These are phyloP conservation scores for Aegilops speltoides DNA, from an alignment of 176 grass and related monocot species.

Conservation along the genomic window DNA sequence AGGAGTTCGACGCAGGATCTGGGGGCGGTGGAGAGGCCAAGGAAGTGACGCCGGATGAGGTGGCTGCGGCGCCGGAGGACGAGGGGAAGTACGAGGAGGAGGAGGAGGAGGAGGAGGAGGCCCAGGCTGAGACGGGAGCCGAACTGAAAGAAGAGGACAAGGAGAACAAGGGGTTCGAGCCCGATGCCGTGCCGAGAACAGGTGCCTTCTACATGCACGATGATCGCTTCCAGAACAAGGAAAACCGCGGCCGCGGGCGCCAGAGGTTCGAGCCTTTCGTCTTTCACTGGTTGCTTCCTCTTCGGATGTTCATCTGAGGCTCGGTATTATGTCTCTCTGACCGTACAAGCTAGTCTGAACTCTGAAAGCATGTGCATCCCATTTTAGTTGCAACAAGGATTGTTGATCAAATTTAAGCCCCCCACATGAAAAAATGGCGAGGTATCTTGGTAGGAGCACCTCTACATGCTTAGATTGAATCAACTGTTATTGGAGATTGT, in stretches of 20 bases:
- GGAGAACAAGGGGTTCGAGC: conserved; percentile 48
- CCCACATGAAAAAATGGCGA: neutral
- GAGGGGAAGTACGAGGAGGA: conserved; percentile 3
- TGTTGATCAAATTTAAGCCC: neutral
- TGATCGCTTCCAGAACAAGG: conserved; percentile 64
- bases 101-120: neutral
- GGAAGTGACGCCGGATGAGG: neutral
- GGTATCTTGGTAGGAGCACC: neutral
- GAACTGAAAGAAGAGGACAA: conserved; percentile 10
- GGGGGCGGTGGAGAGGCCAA: conserved; percentile 11
- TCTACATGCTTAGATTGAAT: neutral
- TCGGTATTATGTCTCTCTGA: too few species aligned
- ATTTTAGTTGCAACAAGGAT: neutral
- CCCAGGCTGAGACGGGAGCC: neutral
- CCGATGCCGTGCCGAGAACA: conserved; percentile 44
- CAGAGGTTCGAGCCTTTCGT: conserved; percentile 38
- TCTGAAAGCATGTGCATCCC: neutral
- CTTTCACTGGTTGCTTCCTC: neutral
- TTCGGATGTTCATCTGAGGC: neutral
- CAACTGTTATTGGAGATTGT: neutral
- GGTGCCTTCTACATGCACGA: conserved; percentile 84
- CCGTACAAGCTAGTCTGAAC: neutral
- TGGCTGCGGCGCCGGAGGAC: neutral
- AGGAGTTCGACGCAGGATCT: conserved; percentile 9
- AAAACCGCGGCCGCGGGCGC: conserved; percentile 36